Percentiles rank a stretch among this genome's conserved stretches.
These are phyloP conservation scores for Scenedesmus sp. DNA, from an alignment of 163 green algal species.

Conservation along the genomic window DNA sequence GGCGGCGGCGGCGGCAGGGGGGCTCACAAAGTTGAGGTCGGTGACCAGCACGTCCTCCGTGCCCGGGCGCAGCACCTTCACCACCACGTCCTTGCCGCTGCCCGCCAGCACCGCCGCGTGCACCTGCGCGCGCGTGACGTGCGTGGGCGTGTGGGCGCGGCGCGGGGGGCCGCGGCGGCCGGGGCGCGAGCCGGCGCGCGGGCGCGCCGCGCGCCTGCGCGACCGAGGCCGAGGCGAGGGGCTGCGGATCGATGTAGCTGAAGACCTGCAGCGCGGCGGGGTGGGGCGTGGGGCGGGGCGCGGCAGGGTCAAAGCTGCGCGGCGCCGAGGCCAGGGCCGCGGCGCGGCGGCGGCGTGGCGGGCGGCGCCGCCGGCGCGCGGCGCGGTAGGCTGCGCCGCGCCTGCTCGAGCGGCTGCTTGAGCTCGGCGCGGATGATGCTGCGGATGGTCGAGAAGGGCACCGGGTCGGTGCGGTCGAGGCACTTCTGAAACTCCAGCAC, in stretches of 20 bases:
- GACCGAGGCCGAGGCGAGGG: constrained; percentile 88
- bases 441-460: constrained; percentile 81
- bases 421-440: constrained; percentile 84
- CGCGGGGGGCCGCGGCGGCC: too few relatives aligned
- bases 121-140: constrained; percentile 73
- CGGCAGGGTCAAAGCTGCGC: background rate
- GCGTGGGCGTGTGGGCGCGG: too few relatives aligned
- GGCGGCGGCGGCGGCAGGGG: too few relatives aligned
- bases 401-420: background rate
- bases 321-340: too few relatives aligned
- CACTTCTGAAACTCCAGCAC: constrained; percentile 98
- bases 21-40: constrained; percentile 93
- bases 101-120: constrained; percentile 83
- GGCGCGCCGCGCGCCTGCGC: constrained; percentile 85
- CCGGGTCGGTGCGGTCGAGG: constrained; percentile 82
- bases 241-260: constrained; percentile 78
- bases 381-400: background rate
- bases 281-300: too few relatives aligned
- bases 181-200: too few relatives aligned
- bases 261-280: too few relatives aligned
- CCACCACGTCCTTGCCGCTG: constrained; percentile 86
- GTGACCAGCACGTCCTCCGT: constrained; percentile 90
- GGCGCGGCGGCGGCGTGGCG: too few relatives aligned
- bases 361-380: background rate
- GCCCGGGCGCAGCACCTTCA: constrained; percentile 96